Evolutionary conservation across 1,284 basidiomycete genomes (phyloP).

Genomic region (Irpex sp.): DNA sequence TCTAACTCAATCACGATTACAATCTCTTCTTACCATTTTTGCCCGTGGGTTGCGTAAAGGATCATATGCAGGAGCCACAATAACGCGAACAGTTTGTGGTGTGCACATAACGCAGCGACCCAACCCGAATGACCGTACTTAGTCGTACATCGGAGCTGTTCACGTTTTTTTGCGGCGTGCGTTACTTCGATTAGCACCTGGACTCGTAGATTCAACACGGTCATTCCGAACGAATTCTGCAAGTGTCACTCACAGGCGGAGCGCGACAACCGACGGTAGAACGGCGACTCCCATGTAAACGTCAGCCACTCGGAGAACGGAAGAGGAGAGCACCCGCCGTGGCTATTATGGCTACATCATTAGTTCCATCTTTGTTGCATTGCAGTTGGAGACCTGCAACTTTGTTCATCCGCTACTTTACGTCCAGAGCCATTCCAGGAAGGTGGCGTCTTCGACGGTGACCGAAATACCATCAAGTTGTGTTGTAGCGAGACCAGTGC

Average conservation of each 20-base stretch:
- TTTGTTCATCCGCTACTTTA: neutral
- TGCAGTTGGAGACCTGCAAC: neutral
- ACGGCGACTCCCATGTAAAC: neutral
- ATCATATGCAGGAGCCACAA: neutral
- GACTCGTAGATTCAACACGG: neutral
- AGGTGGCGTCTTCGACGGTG: neutral
- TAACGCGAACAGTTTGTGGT: neutral
- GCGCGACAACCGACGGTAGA: neutral
- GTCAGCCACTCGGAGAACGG: too few relatives aligned
- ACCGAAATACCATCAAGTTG: neutral
- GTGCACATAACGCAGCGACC: neutral
- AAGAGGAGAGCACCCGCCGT: neutral
- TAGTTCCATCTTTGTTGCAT: neutral
- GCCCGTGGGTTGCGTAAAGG: too few relatives aligned
- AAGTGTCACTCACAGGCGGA: neutral
- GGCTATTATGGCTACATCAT: neutral
- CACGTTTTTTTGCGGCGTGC: neutral
- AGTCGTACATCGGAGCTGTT: neutral
- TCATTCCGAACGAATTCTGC: neutral
- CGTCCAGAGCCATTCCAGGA: neutral
- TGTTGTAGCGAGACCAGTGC: neutral
- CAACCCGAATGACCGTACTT: neutral
- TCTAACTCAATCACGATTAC: too few relatives aligned
- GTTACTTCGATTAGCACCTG: neutral
- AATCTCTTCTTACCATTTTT: neutral